Base-by-base conservation (phyloP, 495 filamentous ascomycete species). In the Xylaria scruposa region DNA sequence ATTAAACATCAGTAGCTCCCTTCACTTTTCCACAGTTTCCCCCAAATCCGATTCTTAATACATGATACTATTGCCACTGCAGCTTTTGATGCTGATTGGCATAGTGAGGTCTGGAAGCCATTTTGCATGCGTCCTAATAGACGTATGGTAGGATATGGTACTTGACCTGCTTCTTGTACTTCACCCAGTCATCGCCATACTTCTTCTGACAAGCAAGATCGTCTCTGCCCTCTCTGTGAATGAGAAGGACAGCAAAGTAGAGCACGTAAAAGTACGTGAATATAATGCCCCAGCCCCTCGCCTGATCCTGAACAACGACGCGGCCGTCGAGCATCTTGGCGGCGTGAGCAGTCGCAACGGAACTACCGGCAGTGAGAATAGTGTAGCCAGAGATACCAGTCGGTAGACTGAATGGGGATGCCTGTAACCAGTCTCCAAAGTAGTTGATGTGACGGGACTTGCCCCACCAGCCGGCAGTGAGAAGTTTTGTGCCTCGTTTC, bases 401-500 rank as follows among this genome's bases (percentile, higher is more conserved):
- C 0, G 97, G 96, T 26, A 99, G 85, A 70, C 90, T 93, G 81
- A 95, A 99, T 0, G 93, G 90, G 93, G 94, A 98, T 19, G 90
- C 88, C 90, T 97, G 93, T 66, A 95, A 82, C 95, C 95, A 98
- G 82, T 99, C 96, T 49, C 95, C 97, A n/a, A 97, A 81, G 79
- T 99, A 98, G 83, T 98, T 99, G 85, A 98, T 95, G 80, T 99
- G 97, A 21, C 97, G 87, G 15, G 94, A 91, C 26, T 87, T 83
- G 49, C 96, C 97, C 97, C 96, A 98, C 97, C 97, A 99, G 38
- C 96, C 96, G 6, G 92, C 92, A 3, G 88, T 89, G 77, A 99
- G 88, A 63, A 98, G 85, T 69, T 90, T 91, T 24, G 90, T 92
- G 44, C 96, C 96, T 10, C 88, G 85, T 78, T 91, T 90, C 33